phyloP scores from a whole-genome alignment of 2,329 filamentous ascomycete species.

The Alternaria rosae region DNA sequence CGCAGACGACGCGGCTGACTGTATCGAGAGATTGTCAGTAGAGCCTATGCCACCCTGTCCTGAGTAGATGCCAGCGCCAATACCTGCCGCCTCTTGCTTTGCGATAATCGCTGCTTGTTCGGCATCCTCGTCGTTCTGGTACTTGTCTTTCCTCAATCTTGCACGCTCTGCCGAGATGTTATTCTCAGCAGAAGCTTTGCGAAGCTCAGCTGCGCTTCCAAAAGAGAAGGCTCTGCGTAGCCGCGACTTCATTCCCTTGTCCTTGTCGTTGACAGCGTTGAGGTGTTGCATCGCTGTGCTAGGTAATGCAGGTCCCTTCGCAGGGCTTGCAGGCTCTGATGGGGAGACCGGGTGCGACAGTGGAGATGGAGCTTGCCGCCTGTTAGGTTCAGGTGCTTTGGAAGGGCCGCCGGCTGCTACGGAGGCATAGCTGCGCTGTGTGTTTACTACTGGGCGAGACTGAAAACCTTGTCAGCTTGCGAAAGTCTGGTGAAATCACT shows the following conservation, averaged over 20 bases:
- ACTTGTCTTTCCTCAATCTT: slow-evolving; percentile 61
- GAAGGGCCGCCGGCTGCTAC: slow-evolving; percentile 22
- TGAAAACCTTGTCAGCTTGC: slow-evolving; percentile 10
- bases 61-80: slow-evolving; percentile 93
- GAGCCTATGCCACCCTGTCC: slow-evolving; percentile 88
- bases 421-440: slow-evolving; percentile 28
- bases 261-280: slow-evolving; percentile 85
- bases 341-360: slow-evolving; percentile 55
- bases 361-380: slow-evolving; percentile 57
- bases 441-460: slow-evolving; percentile 34
- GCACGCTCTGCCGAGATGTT: slow-evolving; percentile 58
- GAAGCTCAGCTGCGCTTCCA: slow-evolving; percentile 90
- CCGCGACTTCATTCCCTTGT: slow-evolving; percentile 84
- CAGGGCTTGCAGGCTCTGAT: slow-evolving; percentile 37
- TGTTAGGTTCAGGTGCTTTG: slow-evolving; percentile 50
- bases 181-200: slow-evolving; percentile 74
- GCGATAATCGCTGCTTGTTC: slow-evolving; percentile 92
- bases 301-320: slow-evolving; percentile 28
- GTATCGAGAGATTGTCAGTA: slow-evolving; percentile 92
- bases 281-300: slow-evolving; percentile 86
- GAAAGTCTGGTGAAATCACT: neutral
- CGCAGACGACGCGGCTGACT: slow-evolving; percentile 86
- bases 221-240: slow-evolving; percentile 94
- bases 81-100: slow-evolving; percentile 88
- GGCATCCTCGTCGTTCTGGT: slow-evolving; percentile 73